Base-by-base conservation (phyloP, 306 rosid species). In the Corylus americana region DNA sequence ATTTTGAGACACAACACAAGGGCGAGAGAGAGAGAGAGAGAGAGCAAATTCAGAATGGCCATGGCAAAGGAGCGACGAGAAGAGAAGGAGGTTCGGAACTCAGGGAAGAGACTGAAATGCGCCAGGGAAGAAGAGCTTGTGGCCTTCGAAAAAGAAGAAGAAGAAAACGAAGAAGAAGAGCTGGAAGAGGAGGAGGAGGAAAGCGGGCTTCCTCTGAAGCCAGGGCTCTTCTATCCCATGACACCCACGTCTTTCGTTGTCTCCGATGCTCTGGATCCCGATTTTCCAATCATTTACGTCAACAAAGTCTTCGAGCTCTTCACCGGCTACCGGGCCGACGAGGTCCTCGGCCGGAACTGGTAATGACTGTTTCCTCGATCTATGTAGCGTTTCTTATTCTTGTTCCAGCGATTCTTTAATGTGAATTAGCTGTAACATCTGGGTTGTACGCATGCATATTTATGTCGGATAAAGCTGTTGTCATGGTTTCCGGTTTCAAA, bases 341-440 rank as follows among this genome's bases (percentile, higher is more conserved):
- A 96, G 86, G 90, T 93, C 53, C 92, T 96, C 25, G 99, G 99
- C 85, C 91, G 89, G 1, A 96, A 93, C 85, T 96, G 99, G 99
- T 96, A 53, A 72, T 75, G 31, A 61, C 39, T 49, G 53, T 70
- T 73, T 57, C 7, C 57, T 35, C 31, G 18, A 1, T 53, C 72
- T 59, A 0, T 79, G 39, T 13, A n/a, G 13, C 45, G 45, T 67
- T 70, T 53, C 5, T 47, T 45, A 20, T 6, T 61, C 16, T 7
- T 35, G 13, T 25, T 35, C 66, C 66, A 20, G 35, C 27, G 63
- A 50, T 77, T 45, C 8, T 11, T 82, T 82, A n/a, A n/a, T 31
- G 51, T 29, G 63, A 71, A 58, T 68, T 18, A 39, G 8, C 27
- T 42, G 3, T 13, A 12, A 35, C 17, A 63, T 6, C 42, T 31